Evolutionary conservation across 2,329 filamentous ascomycete species (phyloP).

Genomic region (Curvularia spicifera): DNA sequence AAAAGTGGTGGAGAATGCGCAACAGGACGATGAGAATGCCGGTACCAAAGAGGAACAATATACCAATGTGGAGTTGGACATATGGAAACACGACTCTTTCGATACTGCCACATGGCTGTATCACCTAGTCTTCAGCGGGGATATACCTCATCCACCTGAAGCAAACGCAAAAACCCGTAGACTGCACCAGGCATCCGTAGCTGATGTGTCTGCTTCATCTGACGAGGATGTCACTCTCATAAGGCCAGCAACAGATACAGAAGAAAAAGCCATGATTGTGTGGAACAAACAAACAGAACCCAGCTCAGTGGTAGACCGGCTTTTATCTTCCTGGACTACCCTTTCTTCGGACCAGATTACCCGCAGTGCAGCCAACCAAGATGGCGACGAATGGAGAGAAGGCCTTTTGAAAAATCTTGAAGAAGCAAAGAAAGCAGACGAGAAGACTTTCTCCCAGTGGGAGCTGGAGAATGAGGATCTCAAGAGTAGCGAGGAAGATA

Average conservation of each 20-base stretch:
- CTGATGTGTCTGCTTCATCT: too few species aligned
- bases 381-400: constrained; percentile 8
- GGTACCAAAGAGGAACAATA: too few species aligned
- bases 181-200: constrained; percentile 7
- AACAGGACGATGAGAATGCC: too few species aligned
- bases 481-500: not conserved
- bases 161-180: not conserved
- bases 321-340: constrained; percentile 25
- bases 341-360: constrained; percentile 17
- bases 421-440: constrained; percentile 2
- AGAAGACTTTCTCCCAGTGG: constrained; percentile 4
- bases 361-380: constrained; percentile 13
- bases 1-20: constrained; percentile 24
- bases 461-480: constrained; percentile 3
- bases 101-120: constrained; percentile 34
- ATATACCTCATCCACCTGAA: not conserved
- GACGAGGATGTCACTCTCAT: too few species aligned
- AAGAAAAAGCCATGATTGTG: constrained; percentile 6
- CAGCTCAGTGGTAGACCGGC: constrained; percentile 21
- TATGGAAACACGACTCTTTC: constrained; percentile 21
- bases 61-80: constrained; percentile 15
- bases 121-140: constrained; percentile 22
- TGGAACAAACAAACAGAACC: constrained; percentile 20
- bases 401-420: not conserved
- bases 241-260: too few species aligned